phyloP scores from a whole-genome alignment of 2,329 filamentous ascomycete species.

The Colletotrichum endophyticum region DNA sequence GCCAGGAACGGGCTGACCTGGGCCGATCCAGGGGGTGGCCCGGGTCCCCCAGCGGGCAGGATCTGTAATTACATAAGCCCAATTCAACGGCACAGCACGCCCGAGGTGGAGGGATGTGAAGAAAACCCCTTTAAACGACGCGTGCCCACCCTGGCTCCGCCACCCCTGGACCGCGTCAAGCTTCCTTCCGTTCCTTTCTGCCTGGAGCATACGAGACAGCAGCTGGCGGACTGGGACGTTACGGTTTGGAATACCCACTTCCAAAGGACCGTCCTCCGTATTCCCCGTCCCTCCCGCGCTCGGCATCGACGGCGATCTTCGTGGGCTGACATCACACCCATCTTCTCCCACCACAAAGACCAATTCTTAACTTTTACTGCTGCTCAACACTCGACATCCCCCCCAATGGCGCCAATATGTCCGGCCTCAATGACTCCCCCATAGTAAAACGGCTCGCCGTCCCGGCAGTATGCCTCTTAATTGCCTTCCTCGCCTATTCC shows the following conservation, averaged over 20 bases:
- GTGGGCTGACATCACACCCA: background rate
- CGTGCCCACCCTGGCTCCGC: background rate
- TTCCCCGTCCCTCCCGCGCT: background rate
- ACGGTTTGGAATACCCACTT: background rate
- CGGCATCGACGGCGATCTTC: background rate
- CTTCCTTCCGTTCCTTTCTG: background rate
- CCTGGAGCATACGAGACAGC: background rate
- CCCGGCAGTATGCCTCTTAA: slow-evolving; percentile 70
- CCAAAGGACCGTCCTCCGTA: background rate
- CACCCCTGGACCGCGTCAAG: slow-evolving; percentile 20
- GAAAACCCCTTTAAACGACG: background rate
- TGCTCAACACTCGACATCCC: background rate
- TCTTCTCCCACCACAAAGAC: background rate
- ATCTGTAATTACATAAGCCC: background rate
- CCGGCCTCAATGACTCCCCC: slow-evolving; percentile 42
- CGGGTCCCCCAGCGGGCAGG: background rate
- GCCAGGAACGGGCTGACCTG: background rate
- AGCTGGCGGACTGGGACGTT: background rate
- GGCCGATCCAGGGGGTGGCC: background rate
- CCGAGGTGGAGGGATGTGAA: background rate
- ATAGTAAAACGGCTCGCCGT: slow-evolving; percentile 64
- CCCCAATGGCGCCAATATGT: slow-evolving; percentile 38
- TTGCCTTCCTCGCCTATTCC: slow-evolving; percentile 72
- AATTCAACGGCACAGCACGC: background rate
- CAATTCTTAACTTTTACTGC: background rate